phyloP scores from a whole-genome alignment of 148 eudicot genomes.

The Salicornia ramosissima region DNA sequence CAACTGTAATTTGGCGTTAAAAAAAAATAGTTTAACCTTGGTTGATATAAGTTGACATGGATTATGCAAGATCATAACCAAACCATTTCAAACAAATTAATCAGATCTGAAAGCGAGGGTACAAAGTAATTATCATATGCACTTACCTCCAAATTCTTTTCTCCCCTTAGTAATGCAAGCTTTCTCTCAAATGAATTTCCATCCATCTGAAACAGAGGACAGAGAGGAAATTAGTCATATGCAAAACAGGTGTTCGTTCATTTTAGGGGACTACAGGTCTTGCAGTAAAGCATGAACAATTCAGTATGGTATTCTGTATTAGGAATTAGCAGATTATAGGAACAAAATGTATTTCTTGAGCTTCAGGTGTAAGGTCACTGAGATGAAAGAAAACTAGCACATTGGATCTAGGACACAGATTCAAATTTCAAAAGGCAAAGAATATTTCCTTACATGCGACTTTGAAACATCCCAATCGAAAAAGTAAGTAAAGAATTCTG shows the following conservation, averaged over 20 bases:
- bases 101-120: not conserved
- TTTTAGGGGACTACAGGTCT: not conserved
- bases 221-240: not conserved
- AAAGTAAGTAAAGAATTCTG: slow-evolving; percentile 56
- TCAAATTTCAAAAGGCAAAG: not conserved
- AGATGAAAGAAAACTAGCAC: not conserved
- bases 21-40: too few species aligned
- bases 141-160: slow-evolving; percentile 46
- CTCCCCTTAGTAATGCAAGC: slow-evolving; percentile 48
- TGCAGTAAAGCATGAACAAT: not conserved
- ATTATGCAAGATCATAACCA: not conserved
- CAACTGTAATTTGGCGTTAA: not conserved
- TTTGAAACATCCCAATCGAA: slow-evolving; percentile 66
- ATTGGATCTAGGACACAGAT: not conserved
- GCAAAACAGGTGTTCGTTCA: not conserved
- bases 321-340: not conserved
- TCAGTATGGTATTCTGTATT: not conserved
- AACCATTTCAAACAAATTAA: not conserved
- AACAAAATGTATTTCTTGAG: not conserved
- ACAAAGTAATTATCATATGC: not conserved
- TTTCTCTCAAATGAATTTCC: slow-evolving; percentile 60
- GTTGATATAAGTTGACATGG: not conserved
- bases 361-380: slow-evolving; percentile 1
- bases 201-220: slow-evolving; percentile 34
- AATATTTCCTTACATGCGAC: slow-evolving; percentile 37